phyloP scores from a whole-genome alignment of 2,329 filamentous ascomycete genomes.

The Ophiostoma ulmi region DNA sequence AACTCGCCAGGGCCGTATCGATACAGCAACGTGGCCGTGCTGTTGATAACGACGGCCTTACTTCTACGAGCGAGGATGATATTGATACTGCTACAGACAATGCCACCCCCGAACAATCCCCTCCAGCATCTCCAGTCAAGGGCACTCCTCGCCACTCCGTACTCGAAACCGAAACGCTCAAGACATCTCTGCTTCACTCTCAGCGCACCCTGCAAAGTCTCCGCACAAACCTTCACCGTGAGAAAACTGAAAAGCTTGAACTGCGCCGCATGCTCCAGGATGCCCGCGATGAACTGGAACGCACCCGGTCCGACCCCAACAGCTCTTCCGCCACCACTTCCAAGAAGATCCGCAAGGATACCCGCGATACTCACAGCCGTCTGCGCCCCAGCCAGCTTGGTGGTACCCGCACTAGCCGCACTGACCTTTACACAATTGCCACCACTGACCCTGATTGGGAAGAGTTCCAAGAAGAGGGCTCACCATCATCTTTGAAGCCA shows the following conservation, averaged over 20 bases:
- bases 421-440: slow-evolving; percentile 59
- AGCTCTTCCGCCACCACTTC: slow-evolving; percentile 38
- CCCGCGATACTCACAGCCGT: slow-evolving; percentile 73
- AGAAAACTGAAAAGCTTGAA: slow-evolving; percentile 98
- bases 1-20: slow-evolving; percentile 79
- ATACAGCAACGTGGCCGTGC: slow-evolving; percentile 60
- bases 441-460: slow-evolving; percentile 85
- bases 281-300: slow-evolving; percentile 82
- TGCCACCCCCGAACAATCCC: slow-evolving; percentile 80
- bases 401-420: slow-evolving; percentile 64
- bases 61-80: slow-evolving; percentile 56
- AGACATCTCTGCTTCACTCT: slow-evolving; percentile 88
- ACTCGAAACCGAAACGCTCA: slow-evolving; percentile 92
- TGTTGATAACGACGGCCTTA: slow-evolving; percentile 58
- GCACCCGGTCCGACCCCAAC: slow-evolving; percentile 53
- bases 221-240: slow-evolving; percentile 88
- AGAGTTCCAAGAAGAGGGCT: slow-evolving; percentile 60
- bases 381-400: slow-evolving; percentile 63
- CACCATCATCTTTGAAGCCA: slow-evolving; percentile 37
- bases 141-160: slow-evolving; percentile 83
- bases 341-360: slow-evolving; percentile 61
- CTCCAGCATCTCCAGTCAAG: slow-evolving; percentile 84
- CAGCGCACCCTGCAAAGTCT: slow-evolving; percentile 95
- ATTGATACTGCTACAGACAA: slow-evolving; percentile 62
- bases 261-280: slow-evolving; percentile 93